phyloP scores from a whole-genome alignment of 371 early-diverging fungal species.

The Circinella minor region DNA sequence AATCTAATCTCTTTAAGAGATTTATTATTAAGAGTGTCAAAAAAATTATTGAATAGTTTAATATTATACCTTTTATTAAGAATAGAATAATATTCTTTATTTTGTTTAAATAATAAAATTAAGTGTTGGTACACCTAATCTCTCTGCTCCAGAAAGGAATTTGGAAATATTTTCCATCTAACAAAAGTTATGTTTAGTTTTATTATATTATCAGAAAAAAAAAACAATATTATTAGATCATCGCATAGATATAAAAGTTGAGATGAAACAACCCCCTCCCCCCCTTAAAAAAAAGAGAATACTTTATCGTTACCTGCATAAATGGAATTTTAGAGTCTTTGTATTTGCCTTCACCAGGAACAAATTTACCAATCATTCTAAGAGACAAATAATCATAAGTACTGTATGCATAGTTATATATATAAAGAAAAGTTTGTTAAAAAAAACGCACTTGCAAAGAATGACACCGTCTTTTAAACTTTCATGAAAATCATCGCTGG shows the following conservation, averaged over 20 bases:
- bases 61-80: no score
- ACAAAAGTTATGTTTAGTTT: no score
- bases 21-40: no score
- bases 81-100: no score
- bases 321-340: constrained; percentile 79
- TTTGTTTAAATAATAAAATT: no score
- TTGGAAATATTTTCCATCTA: constrained; percentile 88
- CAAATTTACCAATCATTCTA: constrained; percentile 67
- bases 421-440: background rate
- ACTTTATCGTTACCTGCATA: constrained; percentile 61
- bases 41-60: no score
- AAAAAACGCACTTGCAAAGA: constrained; percentile 71
- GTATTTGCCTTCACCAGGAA: constrained; percentile 63
- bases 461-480: constrained; percentile 83
- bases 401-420: background rate
- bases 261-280: no score
- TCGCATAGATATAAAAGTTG: no score
- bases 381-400: background rate
- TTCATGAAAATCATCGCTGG: constrained; percentile 63
- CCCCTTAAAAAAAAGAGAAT: background rate
- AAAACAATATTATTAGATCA: no score
- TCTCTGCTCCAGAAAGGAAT: constrained; percentile 76
- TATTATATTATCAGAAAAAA: background rate
- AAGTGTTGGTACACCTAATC: constrained; percentile 80
- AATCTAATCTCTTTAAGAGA: no score